Evolutionary conservation across 805 yeast species (phyloP).

Genomic region (Spathaspora hagerdaliae): DNA sequence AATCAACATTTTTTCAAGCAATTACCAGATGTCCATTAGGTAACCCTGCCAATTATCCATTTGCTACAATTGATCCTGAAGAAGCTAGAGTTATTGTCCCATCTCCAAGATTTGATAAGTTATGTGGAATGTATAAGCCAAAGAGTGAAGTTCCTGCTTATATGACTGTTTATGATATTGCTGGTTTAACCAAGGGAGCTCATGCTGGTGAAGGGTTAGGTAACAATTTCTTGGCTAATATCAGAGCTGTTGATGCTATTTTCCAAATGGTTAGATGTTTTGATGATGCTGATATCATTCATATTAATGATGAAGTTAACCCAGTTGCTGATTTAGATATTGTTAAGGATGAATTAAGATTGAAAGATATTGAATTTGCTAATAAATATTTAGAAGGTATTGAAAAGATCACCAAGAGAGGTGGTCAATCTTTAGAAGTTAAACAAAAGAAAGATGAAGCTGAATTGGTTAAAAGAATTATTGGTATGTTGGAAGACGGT

Average conservation of each 20-base stretch:
- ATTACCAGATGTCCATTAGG: conserved; percentile 91
- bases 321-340: conserved; percentile 94
- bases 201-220: conserved; percentile 97
- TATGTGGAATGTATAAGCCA: conserved; percentile 73
- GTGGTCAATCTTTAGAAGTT: conserved; percentile 85
- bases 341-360: conserved; percentile 84
- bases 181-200: conserved; percentile 97
- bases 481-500: conserved; percentile 75
- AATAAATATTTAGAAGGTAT: conserved; percentile 74
- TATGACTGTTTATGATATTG: conserved; percentile 93
- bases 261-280: conserved; percentile 97
- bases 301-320: conserved; percentile 88
- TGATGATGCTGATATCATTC: conserved; percentile 96
- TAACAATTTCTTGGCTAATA: conserved; percentile 93
- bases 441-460: conserved; percentile 87
- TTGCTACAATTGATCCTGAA: conserved; percentile 97
- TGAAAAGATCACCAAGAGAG: conserved; percentile 78
- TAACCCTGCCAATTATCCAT: conserved; percentile 96
- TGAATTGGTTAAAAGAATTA: conserved; percentile 67
- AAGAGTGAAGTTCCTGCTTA: conserved; percentile 86
- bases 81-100: conserved; percentile 96
- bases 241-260: conserved; percentile 96
- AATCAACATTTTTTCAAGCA: conserved; percentile 96
- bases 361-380: conserved; percentile 95
- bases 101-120: conserved; percentile 77